Evolutionary conservation across 1,284 basidiomycete genomes (phyloP), one percentile per base, ranked within the genome.

Genomic region (Sporisorium iseilematis-ciliati): DNA sequence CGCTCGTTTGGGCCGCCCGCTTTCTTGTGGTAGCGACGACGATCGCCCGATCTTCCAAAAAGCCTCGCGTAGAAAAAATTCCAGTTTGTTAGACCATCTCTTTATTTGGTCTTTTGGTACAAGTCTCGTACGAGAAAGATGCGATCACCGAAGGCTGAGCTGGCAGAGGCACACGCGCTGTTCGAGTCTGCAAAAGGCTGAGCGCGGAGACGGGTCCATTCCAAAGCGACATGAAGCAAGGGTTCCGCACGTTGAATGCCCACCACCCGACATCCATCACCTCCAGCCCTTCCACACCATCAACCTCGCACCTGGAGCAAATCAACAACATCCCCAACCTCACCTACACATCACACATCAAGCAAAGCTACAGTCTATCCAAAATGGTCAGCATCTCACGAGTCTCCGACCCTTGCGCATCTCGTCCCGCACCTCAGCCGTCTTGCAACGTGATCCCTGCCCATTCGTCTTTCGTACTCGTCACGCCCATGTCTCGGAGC

Each of bases 311-410:
- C 26, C 20, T 33, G 3, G 20, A 50, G 3, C 52, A 26, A 20
- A 35, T 7, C 48, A 38, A 4, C 38, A 41, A 21, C 16, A 21
- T 29, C 49, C 35, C 23, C 49, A 46, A 14, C 31, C 38, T 16
- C 40, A 23, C 46, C 35, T 41, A 31, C 26, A 48, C 4, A 38
- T 10, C 25, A 20, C 38, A 35, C 56, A 31, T 46, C 50, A 61
- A 61, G 54, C 60, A 46, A 42, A 20, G 35, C 14, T 20, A 31
- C 45, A 48, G 18, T 18, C 8, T n/a, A 40, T 25, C 52, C 62
- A 70, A 60, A 53, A 70, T 70, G 67, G 67, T 70, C 67, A 70
- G 67, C 67, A 70, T 65, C 46, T 41, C 12, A 53, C 67, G 55
- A 59, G 41, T 53, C 40, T 43, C 62, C 50, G 58, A 52, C 38